phyloP scores from a whole-genome alignment of 2,329 filamentous ascomycete genomes.

The Beauveria pseudobassiana region DNA sequence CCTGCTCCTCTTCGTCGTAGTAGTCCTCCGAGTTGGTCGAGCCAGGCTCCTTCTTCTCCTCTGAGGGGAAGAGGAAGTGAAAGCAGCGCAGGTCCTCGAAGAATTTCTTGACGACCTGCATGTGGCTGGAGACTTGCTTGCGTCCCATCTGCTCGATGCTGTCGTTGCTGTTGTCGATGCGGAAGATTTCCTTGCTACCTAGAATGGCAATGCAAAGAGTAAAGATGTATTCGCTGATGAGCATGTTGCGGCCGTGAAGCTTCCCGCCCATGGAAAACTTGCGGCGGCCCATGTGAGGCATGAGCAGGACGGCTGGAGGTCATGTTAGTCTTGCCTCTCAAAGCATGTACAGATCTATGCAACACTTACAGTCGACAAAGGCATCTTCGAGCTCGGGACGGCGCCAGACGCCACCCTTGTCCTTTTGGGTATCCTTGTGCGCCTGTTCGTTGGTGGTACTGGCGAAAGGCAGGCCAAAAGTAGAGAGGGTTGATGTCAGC shows the following conservation, averaged over 20 bases:
- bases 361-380: constrained; percentile 55
- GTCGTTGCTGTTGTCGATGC: constrained; percentile 36
- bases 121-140: constrained; percentile 64
- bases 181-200: constrained; percentile 35
- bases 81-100: constrained; percentile 55
- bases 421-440: constrained; percentile 53
- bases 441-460: constrained; percentile 58
- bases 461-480: constrained; percentile 53
- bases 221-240: constrained; percentile 61
- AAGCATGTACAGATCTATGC: constrained; percentile 19
- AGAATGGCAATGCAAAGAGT: constrained; percentile 31
- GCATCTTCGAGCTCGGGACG: constrained; percentile 53
- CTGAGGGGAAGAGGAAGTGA: constrained; percentile 53
- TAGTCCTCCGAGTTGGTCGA: constrained; percentile 55
- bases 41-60: constrained; percentile 47
- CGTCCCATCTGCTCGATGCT: constrained; percentile 42
- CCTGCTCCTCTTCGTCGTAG: constrained; percentile 35
- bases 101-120: constrained; percentile 63
- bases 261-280: constrained; percentile 59
- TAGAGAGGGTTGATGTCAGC: constrained; percentile 51
- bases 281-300: constrained; percentile 58
- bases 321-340: neutral
- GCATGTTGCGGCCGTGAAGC: constrained; percentile 61
- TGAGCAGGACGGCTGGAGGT: constrained; percentile 50
- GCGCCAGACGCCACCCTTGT: constrained; percentile 49